Evolutionary conservation across 345 rosid genomes (phyloP).

Genomic region (Bruguiera gymnorhiza): DNA sequence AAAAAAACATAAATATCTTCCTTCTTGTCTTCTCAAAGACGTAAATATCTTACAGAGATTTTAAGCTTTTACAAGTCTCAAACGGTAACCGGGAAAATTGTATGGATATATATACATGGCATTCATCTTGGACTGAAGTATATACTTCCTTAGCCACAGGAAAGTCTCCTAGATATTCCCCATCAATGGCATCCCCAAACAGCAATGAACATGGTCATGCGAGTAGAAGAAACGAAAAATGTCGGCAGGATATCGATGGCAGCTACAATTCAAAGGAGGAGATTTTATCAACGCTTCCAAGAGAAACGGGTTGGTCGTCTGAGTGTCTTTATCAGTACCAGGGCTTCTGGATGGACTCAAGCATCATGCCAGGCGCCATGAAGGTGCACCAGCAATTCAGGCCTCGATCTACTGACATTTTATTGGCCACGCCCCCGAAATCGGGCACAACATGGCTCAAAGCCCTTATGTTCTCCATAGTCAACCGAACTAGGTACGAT

Average conservation of each 20-base stretch:
- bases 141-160: too few relatives aligned
- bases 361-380: not conserved
- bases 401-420: not conserved
- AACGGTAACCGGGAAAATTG: too few relatives aligned
- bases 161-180: too few relatives aligned
- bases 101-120: too few relatives aligned
- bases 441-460: slow-evolving; percentile 6
- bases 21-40: too few relatives aligned
- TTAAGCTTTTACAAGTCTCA: too few relatives aligned
- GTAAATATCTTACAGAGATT: too few relatives aligned
- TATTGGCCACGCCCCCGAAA: not conserved
- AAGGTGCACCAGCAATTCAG: not conserved
- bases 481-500: not conserved
- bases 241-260: not conserved
- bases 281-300: not conserved
- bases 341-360: not conserved
- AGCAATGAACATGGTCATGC: not conserved
- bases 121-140: too few relatives aligned
- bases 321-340: not conserved
- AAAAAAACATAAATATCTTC: too few relatives aligned
- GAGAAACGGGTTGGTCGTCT: not conserved
- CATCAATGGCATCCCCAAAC: not conserved
- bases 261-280: not conserved
- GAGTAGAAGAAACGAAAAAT: not conserved
- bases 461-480: not conserved